These are phyloP conservation scores for Boletus vinaceobasis DNA, from an alignment of 768 basidiomycete genomes.

Conservation along the genomic window DNA sequence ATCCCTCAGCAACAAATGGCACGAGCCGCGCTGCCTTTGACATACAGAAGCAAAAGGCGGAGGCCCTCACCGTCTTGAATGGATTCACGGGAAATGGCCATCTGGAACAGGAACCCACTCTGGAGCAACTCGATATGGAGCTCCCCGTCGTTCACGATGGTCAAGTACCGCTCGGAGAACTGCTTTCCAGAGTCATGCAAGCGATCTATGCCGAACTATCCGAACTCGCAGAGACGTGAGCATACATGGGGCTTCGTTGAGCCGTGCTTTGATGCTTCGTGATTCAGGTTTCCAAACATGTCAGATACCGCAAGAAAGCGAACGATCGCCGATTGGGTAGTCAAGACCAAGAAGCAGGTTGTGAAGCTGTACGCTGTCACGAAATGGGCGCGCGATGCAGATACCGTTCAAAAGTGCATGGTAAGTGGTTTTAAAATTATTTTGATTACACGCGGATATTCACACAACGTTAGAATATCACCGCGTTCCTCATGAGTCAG, in stretches of 20 bases:
- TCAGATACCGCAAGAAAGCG: constrained; percentile 79
- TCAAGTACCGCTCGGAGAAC: constrained; percentile 67
- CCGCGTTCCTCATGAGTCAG: constrained; percentile 81
- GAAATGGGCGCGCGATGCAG: constrained; percentile 85
- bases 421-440: constrained; percentile 32
- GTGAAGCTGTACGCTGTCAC: constrained; percentile 84
- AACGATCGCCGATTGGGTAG: constrained; percentile 82
- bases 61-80: constrained; percentile 28
- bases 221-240: constrained; percentile 85
- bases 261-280: neutral
- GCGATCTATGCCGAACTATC: constrained; percentile 79
- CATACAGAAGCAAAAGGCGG: constrained; percentile 29
- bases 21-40: constrained; percentile 15
- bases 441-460: neutral
- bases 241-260: neutral
- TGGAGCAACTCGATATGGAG: constrained; percentile 67
- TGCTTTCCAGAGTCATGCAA: constrained; percentile 74
- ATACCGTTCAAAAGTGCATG: constrained; percentile 85
- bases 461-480: constrained; percentile 62
- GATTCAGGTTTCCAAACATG: constrained; percentile 69
- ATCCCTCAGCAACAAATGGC: constrained; percentile 12
- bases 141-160: constrained; percentile 72
- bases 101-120: constrained; percentile 34
- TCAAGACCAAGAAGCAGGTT: constrained; percentile 86
- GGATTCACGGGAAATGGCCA: constrained; percentile 34